phyloP scores from a whole-genome alignment of 768 basidiomycete species.

The Naganishia randhawae region DNA sequence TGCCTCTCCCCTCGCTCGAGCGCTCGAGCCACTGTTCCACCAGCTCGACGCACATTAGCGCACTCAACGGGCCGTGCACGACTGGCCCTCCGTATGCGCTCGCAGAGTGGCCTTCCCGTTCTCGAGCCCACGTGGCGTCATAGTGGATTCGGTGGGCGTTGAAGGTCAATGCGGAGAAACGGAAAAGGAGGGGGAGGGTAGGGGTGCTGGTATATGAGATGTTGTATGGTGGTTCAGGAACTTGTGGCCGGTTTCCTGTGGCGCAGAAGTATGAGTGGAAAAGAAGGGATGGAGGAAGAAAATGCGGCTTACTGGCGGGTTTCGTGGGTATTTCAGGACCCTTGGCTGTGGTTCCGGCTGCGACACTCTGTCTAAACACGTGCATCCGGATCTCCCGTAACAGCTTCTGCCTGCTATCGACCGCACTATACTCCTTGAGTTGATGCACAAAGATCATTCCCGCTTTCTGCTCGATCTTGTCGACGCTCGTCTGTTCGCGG shows the following conservation, averaged over 20 bases:
- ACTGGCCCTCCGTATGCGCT: slow-evolving; percentile 46
- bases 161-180: slow-evolving; percentile 80
- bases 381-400: slow-evolving; percentile 43
- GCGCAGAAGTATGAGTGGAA: neutral
- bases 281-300: neutral
- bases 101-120: slow-evolving; percentile 71
- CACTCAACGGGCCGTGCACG: slow-evolving; percentile 80
- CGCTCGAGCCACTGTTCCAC: neutral
- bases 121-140: slow-evolving; percentile 67
- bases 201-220: slow-evolving; percentile 68
- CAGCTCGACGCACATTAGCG: slow-evolving; percentile 62
- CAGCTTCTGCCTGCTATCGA: slow-evolving; percentile 20
- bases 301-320: neutral
- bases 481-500: slow-evolving; percentile 32
- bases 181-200: slow-evolving; percentile 68
- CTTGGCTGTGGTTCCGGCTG: neutral
- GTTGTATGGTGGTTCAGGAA: slow-evolving; percentile 44
- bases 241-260: neutral
- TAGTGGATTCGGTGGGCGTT: slow-evolving; percentile 82
- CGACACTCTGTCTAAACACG: slow-evolving; percentile 37
- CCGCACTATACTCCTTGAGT: slow-evolving; percentile 30
- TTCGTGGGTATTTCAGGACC: neutral
- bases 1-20: neutral
- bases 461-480: slow-evolving; percentile 36
- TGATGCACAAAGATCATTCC: slow-evolving; percentile 46